Base-by-base conservation (phyloP, 2,329 filamentous ascomycete genomes). In the Calcarisporium arbuscula region DNA sequence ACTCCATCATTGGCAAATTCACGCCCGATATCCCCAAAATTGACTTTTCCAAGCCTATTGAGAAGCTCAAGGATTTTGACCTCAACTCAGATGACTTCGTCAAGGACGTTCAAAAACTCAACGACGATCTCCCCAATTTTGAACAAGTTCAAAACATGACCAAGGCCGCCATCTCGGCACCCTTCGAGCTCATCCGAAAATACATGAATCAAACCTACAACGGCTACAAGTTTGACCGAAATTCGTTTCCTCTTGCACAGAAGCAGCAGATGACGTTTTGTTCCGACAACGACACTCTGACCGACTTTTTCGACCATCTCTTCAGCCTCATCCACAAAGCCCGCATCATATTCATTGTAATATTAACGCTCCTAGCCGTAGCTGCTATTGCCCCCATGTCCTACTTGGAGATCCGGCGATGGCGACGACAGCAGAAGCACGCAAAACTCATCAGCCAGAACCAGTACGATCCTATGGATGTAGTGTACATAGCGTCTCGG, bases 241-340 rank as follows among this genome's bases (percentile, higher is more conserved):
- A 76, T 10, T 61, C 82, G 8, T 90, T 98, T 48, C 87, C 89
- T 0, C 72, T 95, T 4, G 88, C 92, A 2, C 65, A 81, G 48
- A 95, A 94, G 64, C 74, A 94, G 58, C 66, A 78, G 23, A 68
- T 98, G 34, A 81, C 74, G 1, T 96, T 98, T 64, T 98, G 92
- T 66, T 86, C 86, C 27, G 78, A 87, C 53, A 87, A 92, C 61
- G 74, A 85, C 45, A 78, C 75, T 20, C 83, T 98, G 58, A 78
- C 81, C 52, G 70, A 80, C 44, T 96, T 96, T 67, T 98, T 98
- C 58, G 66, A 80, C 37, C 69, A 69, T 10, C 68, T 96, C 2
- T 76, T 77, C 32, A 62, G 75, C 18, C 68, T 87, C 28, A 75
- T 82, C n/a, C 62, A 70, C 35, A 72, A 74, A 15, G 84, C 85